Evolutionary conservation across 768 basidiomycete species (phyloP).

Genomic region (Lactarius vividus): DNA sequence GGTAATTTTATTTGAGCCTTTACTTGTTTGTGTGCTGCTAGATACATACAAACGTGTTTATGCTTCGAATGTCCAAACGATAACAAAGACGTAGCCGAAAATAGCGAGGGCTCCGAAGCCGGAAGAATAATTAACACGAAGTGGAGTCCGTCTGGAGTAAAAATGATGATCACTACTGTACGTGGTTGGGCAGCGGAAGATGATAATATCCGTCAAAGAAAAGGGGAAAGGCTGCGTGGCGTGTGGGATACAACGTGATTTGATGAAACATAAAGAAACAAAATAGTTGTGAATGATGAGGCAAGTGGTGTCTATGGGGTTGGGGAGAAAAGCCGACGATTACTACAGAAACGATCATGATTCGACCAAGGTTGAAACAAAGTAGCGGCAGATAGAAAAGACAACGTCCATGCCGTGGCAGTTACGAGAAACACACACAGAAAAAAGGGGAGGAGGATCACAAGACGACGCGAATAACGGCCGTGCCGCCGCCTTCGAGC

Average conservation of each 20-base stretch:
- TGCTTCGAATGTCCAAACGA: neutral
- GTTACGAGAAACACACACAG: neutral
- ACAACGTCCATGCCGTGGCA: neutral
- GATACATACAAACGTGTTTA: neutral
- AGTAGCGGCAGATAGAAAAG: neutral
- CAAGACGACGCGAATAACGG: slow-evolving; percentile 34
- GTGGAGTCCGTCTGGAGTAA: neutral
- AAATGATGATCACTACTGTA: neutral
- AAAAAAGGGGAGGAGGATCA: slow-evolving; percentile 12
- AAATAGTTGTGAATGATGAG: neutral
- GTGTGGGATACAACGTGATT: neutral
- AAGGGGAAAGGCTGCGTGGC: neutral
- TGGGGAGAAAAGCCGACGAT: neutral
- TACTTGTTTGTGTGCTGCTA: neutral
- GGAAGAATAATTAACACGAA: neutral
- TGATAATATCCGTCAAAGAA: neutral
- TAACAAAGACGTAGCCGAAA: neutral
- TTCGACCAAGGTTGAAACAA: neutral
- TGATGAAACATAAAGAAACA: neutral
- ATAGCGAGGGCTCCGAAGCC: neutral
- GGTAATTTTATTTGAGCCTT: neutral
- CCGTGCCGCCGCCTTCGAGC: slow-evolving; percentile 36
- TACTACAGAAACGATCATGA: neutral
- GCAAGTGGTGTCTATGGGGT: neutral
- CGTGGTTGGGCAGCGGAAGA: neutral